Evolutionary conservation across 129 eudicot genomes (phyloP).

Genomic region (Lactuca saligna): DNA sequence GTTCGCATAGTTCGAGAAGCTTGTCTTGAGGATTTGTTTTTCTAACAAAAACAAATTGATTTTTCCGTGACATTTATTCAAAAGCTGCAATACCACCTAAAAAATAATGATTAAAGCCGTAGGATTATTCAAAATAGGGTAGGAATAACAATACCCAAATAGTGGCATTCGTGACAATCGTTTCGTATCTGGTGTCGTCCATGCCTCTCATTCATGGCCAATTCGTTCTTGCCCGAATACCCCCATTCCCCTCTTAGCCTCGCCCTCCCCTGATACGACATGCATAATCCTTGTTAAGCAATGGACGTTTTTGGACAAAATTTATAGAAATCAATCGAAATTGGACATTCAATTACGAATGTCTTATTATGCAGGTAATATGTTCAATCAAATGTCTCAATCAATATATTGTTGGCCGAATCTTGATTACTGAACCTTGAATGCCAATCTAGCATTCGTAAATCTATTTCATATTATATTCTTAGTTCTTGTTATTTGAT

Average conservation of each 20-base stretch:
- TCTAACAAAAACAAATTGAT: no score
- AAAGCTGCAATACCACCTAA: no score
- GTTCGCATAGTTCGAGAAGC: no score
- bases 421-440: background rate
- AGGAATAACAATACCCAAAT: no score
- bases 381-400: conserved; percentile 19
- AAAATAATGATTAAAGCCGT: no score
- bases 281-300: conserved; percentile 16
- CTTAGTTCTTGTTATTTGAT: conserved; percentile 13
- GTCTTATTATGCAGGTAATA: conserved; percentile 25
- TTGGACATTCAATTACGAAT: conserved; percentile 15
- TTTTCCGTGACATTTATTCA: no score
- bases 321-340: conserved; percentile 11
- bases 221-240: background rate
- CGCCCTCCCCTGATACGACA: background rate
- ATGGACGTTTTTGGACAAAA: conserved; percentile 15
- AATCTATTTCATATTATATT: background rate
- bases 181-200: conserved; percentile 8
- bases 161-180: conserved; percentile 9
- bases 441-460: background rate
- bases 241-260: conserved; percentile 6
- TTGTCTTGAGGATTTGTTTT: no score
- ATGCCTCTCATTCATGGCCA: conserved; percentile 15
- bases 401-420: background rate
- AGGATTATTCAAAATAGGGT: no score